Base-by-base conservation (phyloP, 176 grass and related monocot genomes). In the Carex parvula region DNA sequence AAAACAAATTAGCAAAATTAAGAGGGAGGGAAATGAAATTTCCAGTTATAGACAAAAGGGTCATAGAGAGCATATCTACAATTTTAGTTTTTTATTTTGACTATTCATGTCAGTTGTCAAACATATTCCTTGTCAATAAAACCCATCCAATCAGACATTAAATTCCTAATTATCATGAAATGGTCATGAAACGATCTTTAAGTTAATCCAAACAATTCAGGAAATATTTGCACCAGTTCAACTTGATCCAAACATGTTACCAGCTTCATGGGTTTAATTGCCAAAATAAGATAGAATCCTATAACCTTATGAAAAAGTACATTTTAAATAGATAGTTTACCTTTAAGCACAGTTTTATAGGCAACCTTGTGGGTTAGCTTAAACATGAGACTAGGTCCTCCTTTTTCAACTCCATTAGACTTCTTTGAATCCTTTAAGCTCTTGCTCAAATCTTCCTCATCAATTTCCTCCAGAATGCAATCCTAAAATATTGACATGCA, bases 261-360 rank as follows among this genome's bases (percentile, higher is more conserved):
- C 63, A 33, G 63, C 24, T 32, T 29, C 22, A 11, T 17, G 29
- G 64, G 30, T 14, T 13, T 37, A 37, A 37, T 37, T 68, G 30
- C 9, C 10, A 2, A 18, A 68, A 37, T n/a, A 41, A 70, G 16
- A 55, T 32, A 4, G 42, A 9, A 22, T 52, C 29, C 48, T 30
- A 50, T 48, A 67, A 48, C 61, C 14, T 48, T 9, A 64, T 15
- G 22, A 50, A 60, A 50, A 60, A 80, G 14, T 15, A 63, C 17
- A 81, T 44, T 62, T 41, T 64, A 63, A 81, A 41, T 82, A 67
- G 8, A 82, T 64, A 8, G 21, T 82, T 80, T 83, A 99, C 96
- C 93, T 99, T 99, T 99, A 74, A 99, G 60, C 63, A 99, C 96
- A 66, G 93, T 99, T 87, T 99, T 99, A 64, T 99, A 99, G 24